phyloP scores from a whole-genome alignment of 371 early-diverging fungal genomes.

The Mortierella sp. region DNA sequence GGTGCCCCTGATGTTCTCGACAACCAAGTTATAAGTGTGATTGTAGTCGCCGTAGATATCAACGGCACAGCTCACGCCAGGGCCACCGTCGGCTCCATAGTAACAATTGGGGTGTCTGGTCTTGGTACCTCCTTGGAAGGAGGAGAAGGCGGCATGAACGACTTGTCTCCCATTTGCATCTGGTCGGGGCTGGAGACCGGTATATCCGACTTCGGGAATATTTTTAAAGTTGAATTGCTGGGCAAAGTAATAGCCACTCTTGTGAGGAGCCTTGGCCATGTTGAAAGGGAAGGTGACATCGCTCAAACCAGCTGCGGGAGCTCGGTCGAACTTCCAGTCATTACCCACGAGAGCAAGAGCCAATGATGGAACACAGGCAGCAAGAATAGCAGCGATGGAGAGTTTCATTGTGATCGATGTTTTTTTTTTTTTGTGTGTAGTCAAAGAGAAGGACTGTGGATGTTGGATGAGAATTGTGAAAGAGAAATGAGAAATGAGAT shows the following conservation, averaged over 20 bases:
- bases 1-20: neutral
- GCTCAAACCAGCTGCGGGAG: neutral
- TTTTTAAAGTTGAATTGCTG: conserved; percentile 2
- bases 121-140: neutral
- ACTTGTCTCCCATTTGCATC: neutral
- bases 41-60: neutral
- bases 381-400: neutral
- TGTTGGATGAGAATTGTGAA: no score
- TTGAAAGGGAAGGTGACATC: conserved; percentile 9
- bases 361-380: conserved; percentile 2
- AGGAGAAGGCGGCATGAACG: conserved; percentile 6
- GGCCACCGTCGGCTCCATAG: neutral
- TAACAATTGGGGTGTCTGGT: conserved; percentile 5
- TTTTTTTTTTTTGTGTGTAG: no score
- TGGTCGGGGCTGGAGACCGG: conserved; percentile 8
- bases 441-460: no score
- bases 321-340: neutral
- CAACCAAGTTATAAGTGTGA: conserved; percentile 1
- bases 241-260: conserved; percentile 1
- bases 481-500: no score
- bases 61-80: conserved; percentile 4
- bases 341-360: neutral
- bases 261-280: conserved; percentile 4
- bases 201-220: neutral
- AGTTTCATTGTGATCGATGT: conserved; percentile 14